Conservation (phyloP, 495 filamentous ascomycete species). For the Tuber borchii region DNA sequence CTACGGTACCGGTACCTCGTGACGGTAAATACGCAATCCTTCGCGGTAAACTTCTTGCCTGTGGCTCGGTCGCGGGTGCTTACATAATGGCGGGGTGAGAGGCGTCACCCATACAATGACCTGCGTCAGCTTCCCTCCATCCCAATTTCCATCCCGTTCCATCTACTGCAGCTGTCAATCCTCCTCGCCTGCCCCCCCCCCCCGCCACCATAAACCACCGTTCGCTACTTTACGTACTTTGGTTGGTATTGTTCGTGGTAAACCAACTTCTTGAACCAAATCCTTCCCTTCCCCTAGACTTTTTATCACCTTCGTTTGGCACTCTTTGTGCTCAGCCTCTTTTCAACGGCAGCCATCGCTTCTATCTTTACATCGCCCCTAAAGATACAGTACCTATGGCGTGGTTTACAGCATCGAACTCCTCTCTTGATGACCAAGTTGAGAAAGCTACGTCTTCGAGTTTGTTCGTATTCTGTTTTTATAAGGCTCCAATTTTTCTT, state of each 20-base stretch:
- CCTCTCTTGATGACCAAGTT: slow-evolving; percentile 90
- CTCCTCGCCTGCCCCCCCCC: neutral
- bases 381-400: slow-evolving; percentile 51
- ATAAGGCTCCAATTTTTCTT: neutral
- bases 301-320: neutral
- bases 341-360: slow-evolving; percentile 7
- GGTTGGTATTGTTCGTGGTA: slow-evolving; percentile 1
- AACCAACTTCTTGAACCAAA: neutral
- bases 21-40: slow-evolving; percentile 4
- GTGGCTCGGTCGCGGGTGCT: slow-evolving; percentile 3
- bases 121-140: slow-evolving; percentile 26
- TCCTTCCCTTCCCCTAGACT: neutral
- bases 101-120: slow-evolving; percentile 22
- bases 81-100: slow-evolving; percentile 36
- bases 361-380: slow-evolving; percentile 13
- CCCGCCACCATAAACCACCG: neutral
- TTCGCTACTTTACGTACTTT: slow-evolving; percentile 2
- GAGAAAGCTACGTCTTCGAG: slow-evolving; percentile 90
- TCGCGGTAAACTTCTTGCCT: neutral
- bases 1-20: slow-evolving; percentile 9
- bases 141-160: slow-evolving; percentile 14
- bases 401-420: slow-evolving; percentile 87
- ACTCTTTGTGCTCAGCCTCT: slow-evolving; percentile 3
- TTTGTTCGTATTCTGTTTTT: slow-evolving; percentile 54
- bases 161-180: slow-evolving; percentile 6